Percentiles rank a stretch among this genome's conserved stretches.
Conservation (phyloP, 345 rosid species). For the Rhizophora mangle region DNA sequence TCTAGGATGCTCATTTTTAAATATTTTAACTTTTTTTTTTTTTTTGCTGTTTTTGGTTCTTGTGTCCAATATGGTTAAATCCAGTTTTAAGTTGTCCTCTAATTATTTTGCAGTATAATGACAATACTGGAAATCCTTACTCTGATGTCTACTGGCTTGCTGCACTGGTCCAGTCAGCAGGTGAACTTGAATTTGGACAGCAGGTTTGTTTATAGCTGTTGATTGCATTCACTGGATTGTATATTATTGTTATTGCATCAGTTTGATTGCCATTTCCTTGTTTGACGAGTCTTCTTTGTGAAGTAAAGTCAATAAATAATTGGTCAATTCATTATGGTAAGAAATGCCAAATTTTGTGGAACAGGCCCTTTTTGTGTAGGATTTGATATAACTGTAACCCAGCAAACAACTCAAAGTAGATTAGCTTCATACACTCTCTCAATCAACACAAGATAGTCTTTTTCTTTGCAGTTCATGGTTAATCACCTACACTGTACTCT, state of each 20-base stretch:
- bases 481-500: no score
- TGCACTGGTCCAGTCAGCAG: slow-evolving; percentile 81
- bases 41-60: neutral
- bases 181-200: slow-evolving; percentile 87
- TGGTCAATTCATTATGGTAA: no score
- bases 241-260: neutral
- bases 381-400: no score
- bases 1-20: no score
- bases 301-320: no score
- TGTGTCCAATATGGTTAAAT: neutral
- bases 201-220: slow-evolving; percentile 53
- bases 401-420: no score
- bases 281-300: neutral
- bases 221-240: neutral
- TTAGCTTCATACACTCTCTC: no score
- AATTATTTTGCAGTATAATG: slow-evolving; percentile 68
- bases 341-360: no score
- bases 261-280: neutral
- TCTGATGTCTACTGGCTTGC: slow-evolving; percentile 98
- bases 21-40: no score
- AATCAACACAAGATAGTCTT: no score
- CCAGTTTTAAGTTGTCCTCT: slow-evolving; percentile 6
- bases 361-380: no score
- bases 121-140: slow-evolving; percentile 85
- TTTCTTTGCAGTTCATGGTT: no score